Base-by-base conservation (phyloP, 2,329 filamentous ascomycete genomes). In the Sporothrix globosa region DNA sequence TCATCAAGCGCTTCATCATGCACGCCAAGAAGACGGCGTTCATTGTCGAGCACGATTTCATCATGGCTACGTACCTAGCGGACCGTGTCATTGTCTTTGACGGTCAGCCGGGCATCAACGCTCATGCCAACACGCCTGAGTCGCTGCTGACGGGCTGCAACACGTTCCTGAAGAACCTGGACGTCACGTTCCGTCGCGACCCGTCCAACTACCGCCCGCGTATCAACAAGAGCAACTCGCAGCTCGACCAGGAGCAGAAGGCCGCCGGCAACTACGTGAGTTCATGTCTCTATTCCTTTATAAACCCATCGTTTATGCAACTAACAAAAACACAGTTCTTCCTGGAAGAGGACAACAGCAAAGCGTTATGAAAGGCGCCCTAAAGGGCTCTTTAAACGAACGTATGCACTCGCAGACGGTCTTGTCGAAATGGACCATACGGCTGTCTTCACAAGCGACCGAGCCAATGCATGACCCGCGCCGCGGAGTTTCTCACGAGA, bases 1-100 rank as follows among this genome's bases (percentile, higher is more conserved):
- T 99, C 79, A 99, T 99, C 85, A 99, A 99, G 87, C 91, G 96
- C 75, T 99, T 97, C 87, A 99, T 99, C 82, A 99, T 99, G 96
- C 95, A 99, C 85, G 90, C 93, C 77, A 98, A 98, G 90, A 98
- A 98, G 89, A 99, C 96, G 0, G 96, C 96, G 67, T 99, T 99
- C 81, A 90, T 99, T 76, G 95, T 99, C 80, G 96, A 99, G 89
- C 96, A 99, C 91, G 96, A 99, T 87, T 98, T 99, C 85, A 97
- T 98, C 82, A 93, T 93, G 91, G 80, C 80, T 44, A 81, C 82
- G 3, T 83, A 84, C 75, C 84, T 89, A 68, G 88, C 96, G 60
- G 96, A 99, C 79, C 92, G 96, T 75, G 96, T 99, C 81, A 99
- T 99, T 78, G 96, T 99, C 78, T 99, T 99, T 78, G 96, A 98